Evolutionary conservation across 2,329 filamentous ascomycete species (phyloP).

Genomic region (Clonostachys rhizophaga): DNA sequence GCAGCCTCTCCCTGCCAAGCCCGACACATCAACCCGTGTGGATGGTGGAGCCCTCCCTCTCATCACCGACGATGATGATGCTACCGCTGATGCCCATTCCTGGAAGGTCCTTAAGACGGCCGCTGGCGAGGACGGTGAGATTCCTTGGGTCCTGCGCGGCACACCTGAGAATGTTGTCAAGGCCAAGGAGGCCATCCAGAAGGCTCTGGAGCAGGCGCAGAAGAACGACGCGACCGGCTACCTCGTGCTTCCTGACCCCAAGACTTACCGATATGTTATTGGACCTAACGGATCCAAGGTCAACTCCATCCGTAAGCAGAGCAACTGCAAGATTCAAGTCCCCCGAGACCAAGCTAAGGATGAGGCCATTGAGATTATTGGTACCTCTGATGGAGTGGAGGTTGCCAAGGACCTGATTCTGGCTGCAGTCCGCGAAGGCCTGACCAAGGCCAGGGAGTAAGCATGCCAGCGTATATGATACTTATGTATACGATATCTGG

Average conservation of each 20-base stretch:
- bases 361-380: conserved; percentile 89
- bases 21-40: conserved; percentile 46
- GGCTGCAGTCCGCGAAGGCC: conserved; percentile 67
- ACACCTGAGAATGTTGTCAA: conserved; percentile 73
- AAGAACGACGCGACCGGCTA: conserved; percentile 76
- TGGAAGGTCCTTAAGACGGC: conserved; percentile 73
- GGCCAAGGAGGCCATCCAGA: conserved; percentile 70
- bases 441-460: conserved; percentile 24
- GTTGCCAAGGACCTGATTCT: conserved; percentile 86
- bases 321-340: conserved; percentile 89
- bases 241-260: conserved; percentile 83
- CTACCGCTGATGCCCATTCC: conserved; percentile 63
- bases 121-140: conserved; percentile 62
- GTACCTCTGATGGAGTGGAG: conserved; percentile 74
- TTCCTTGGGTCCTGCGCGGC: conserved; percentile 87
- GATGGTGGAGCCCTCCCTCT: conserved; percentile 70
- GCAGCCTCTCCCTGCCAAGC: conserved; percentile 68
- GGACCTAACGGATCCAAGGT: conserved; percentile 87
- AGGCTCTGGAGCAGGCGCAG: conserved; percentile 67
- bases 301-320: conserved; percentile 87
- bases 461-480: not conserved
- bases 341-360: conserved; percentile 70
- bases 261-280: conserved; percentile 85
- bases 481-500: no score
- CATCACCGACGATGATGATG: conserved; percentile 80